Base-by-base conservation (phyloP, 2,329 filamentous ascomycete species). In the Aspergillus sp. region DNA sequence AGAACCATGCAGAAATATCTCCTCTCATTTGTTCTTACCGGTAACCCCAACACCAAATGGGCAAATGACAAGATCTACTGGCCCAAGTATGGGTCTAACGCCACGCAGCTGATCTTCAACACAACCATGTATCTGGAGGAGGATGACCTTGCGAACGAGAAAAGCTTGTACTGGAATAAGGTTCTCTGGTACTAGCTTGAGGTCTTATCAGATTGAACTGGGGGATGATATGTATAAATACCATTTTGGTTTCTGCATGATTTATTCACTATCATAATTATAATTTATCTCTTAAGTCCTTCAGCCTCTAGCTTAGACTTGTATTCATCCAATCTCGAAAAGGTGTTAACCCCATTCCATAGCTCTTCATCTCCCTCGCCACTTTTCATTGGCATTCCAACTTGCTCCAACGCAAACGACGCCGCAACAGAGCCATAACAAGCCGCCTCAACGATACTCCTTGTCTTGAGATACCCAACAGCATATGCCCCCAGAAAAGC, bases 171-270 rank as follows among this genome's bases (percentile, higher is more conserved):
- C 46, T 65, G 61, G 61, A 66, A 65, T 38, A 57, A 65, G 48
- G 62, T 57, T 31, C 46, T 66, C 4, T 65, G 62, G 62, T 64
- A 64, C 40, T 65, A 61, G 33, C 11, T n/a, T n/a, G n/a, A n/a
- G n/a, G n/a, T n/a, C n/a, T n/a, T n/a, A n/a, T n/a, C n/a, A n/a
- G n/a, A n/a, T n/a, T n/a, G n/a, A n/a, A n/a, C n/a, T 34, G 33
- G n/a, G 7, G 5, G 9, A 11, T n/a, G n/a, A n/a, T 13, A 34
- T 34, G 33, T 13, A n/a, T 13, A 7, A 9, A 13, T 13, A 34
- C 6, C 19, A 13, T 13, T 7, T 13, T 13, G 19, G n/a, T 11
- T n/a, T 34, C 7, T 13, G 19, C 12, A 34, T 8, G n/a, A 2
- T 5, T 2, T 34, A 19, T 34, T 13, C n/a, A 34, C 5, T 34